phyloP scores from a whole-genome alignment of 495 filamentous ascomycete species.

The Neohortaea acidophila region DNA sequence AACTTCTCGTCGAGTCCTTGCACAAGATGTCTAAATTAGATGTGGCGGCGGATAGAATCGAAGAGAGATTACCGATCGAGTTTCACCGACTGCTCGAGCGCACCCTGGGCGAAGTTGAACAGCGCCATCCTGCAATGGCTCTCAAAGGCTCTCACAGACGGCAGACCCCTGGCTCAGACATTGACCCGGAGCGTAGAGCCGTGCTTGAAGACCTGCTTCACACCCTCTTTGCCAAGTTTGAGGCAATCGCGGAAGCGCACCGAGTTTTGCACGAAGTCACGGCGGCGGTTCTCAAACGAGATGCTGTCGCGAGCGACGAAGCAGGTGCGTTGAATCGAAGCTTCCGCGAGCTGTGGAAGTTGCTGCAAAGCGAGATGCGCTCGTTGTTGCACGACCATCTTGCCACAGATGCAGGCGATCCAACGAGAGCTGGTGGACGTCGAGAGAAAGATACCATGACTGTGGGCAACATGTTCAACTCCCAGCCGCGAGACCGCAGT shows the following conservation, averaged over 20 bases:
- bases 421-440: background rate
- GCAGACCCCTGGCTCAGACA: constrained; percentile 32
- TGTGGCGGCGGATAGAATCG: constrained; percentile 71
- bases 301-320: constrained; percentile 33
- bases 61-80: constrained; percentile 86
- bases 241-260: constrained; percentile 90
- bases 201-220: constrained; percentile 79
- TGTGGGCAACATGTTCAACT: constrained; percentile 41
- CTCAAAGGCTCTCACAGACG: constrained; percentile 35
- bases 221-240: constrained; percentile 91
- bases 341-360: constrained; percentile 88
- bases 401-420: constrained; percentile 55
- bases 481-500: constrained; percentile 50
- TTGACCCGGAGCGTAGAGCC: constrained; percentile 55
- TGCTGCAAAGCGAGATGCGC: constrained; percentile 76
- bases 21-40: constrained; percentile 78
- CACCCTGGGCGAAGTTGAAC: constrained; percentile 82
- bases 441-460: constrained; percentile 30
- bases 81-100: constrained; percentile 88
- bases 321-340: constrained; percentile 49
- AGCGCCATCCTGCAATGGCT: constrained; percentile 64
- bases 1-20: constrained; percentile 71
- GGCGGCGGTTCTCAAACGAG: constrained; percentile 61
- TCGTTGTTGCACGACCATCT: constrained; percentile 92
- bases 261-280: constrained; percentile 86